Base-by-base conservation (phyloP, 2,329 filamentous ascomycete species). In the Cytospora piceicola region DNA sequence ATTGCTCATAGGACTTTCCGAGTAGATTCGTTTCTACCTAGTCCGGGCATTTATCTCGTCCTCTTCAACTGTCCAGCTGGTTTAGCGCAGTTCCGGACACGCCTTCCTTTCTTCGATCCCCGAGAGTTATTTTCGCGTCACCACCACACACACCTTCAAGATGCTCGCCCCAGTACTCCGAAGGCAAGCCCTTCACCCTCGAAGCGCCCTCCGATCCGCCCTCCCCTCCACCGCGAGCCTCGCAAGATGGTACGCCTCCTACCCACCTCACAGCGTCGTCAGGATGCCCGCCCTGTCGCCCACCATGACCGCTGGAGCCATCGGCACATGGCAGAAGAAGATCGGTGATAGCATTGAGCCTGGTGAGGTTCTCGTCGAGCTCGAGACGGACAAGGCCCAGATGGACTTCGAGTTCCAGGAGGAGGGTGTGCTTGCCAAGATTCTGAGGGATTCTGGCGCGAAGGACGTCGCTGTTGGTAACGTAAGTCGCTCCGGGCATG, bases 361-460 rank as follows among this genome's bases (percentile, higher is more conserved):
- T 61, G 95, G 95, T 77, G 95, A 99, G 78, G 95, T 99, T 56
- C 83, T 99, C 72, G 94, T 97, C 72, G 94, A 97, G 85, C 97
- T 98, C 75, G 95, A 99, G 87, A 99, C 95, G 74, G 95, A 99
- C 82, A 99, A 99, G 87, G 95, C 95, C 70, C 95, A 98, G 84
- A 99, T 99, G 95, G 95, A 99, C 84, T 98, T 99, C 78, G 95
- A 99, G 81, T 98, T 96, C 82, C 95, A 99, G 81, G 95, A 99
- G 76, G 95, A 98, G 78, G 95, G 94, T 83, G 87, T 96, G 68
- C 85, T 99, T 72, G 94, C 95, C 75, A 97, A 97, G 86, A 86
- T 98, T 70, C 84, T 99, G 75, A 95, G 93, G 83, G 91, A 97
- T 55, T 90, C 90, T 67, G 96, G 96, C 71, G 90, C 90, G 80